These are phyloP conservation scores for Fusarium sp. DNA, from an alignment of 2,329 filamentous ascomycete species.

Conservation along the genomic window DNA sequence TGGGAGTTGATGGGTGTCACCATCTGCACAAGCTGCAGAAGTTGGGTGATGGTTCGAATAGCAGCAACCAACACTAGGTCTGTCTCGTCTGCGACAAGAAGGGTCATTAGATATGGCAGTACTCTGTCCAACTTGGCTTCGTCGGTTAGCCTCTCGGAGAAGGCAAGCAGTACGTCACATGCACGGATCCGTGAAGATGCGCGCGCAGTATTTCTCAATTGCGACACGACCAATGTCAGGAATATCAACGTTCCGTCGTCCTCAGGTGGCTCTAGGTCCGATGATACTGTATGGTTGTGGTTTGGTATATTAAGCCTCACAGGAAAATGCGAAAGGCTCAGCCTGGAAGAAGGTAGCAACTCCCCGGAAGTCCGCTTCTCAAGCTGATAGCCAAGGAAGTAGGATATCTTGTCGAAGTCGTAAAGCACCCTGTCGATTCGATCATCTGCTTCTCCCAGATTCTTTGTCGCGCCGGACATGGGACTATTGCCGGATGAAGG, in stretches of 20 bases:
- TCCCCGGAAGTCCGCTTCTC: constrained; percentile 55
- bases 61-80: constrained; percentile 89
- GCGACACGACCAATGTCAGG: constrained; percentile 87
- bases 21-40: constrained; percentile 88
- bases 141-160: constrained; percentile 90
- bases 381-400: constrained; percentile 84
- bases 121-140: constrained; percentile 96
- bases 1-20: constrained; percentile 83
- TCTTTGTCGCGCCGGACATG: constrained; percentile 74
- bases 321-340: constrained; percentile 77
- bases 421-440: constrained; percentile 92
- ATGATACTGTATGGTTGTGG: constrained; percentile 77
- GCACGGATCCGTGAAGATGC: constrained; percentile 89
- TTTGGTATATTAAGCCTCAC: constrained; percentile 89
- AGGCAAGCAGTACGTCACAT: constrained; percentile 91
- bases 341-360: constrained; percentile 52
- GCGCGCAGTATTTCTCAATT: constrained; percentile 88
- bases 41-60: constrained; percentile 86
- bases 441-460: constrained; percentile 89
- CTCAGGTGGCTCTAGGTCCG: constrained; percentile 70
- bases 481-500: constrained; percentile 83
- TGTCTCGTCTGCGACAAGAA: constrained; percentile 80
- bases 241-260: constrained; percentile 96
- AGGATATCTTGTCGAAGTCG: constrained; percentile 98
- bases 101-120: constrained; percentile 86